These are phyloP conservation scores for Achaetomium macrosporum DNA, from an alignment of 2,329 filamentous ascomycete genomes.

Conservation along the genomic window DNA sequence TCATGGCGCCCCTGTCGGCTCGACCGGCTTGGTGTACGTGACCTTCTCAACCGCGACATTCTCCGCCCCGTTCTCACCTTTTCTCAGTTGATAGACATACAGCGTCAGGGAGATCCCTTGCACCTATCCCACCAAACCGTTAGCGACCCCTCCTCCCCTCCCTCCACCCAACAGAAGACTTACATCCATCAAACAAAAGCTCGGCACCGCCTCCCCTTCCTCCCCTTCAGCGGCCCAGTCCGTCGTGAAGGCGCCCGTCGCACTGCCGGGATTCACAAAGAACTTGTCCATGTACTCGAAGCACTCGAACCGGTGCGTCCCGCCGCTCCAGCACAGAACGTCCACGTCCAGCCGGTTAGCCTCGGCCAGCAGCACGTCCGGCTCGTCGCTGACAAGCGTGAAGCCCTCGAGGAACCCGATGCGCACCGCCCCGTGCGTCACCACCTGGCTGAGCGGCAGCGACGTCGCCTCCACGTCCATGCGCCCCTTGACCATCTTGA, in stretches of 20 bases:
- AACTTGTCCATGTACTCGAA: slow-evolving; percentile 72
- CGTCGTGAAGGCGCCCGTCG: slow-evolving; percentile 57
- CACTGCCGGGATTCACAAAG: slow-evolving; percentile 64
- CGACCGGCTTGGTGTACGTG: slow-evolving; percentile 72
- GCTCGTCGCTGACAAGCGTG: slow-evolving; percentile 61
- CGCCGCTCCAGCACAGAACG: slow-evolving; percentile 59
- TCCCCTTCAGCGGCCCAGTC: slow-evolving; percentile 46
- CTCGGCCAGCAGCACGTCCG: slow-evolving; percentile 61
- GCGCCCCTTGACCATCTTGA: slow-evolving; percentile 63
- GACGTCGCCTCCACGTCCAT: slow-evolving; percentile 63
- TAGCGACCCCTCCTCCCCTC: neutral
- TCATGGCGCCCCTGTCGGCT: slow-evolving; percentile 49
- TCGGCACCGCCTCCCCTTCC: slow-evolving; percentile 72
- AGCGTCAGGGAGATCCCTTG: slow-evolving; percentile 94
- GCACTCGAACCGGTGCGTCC: slow-evolving; percentile 63
- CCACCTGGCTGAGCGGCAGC: slow-evolving; percentile 59
- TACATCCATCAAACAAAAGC: slow-evolving; percentile 97
- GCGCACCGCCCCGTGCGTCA: slow-evolving; percentile 59
- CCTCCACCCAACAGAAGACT: slow-evolving; percentile 36
- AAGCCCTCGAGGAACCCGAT: slow-evolving; percentile 65
- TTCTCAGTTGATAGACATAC: slow-evolving; percentile 85
- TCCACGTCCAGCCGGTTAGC: slow-evolving; percentile 64
- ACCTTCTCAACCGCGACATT: slow-evolving; percentile 82
- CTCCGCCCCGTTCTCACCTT: slow-evolving; percentile 69
- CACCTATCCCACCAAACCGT: slow-evolving; percentile 50